Conservation (phyloP, 306 rosid species). For the Coriaria nepalensis region DNA sequence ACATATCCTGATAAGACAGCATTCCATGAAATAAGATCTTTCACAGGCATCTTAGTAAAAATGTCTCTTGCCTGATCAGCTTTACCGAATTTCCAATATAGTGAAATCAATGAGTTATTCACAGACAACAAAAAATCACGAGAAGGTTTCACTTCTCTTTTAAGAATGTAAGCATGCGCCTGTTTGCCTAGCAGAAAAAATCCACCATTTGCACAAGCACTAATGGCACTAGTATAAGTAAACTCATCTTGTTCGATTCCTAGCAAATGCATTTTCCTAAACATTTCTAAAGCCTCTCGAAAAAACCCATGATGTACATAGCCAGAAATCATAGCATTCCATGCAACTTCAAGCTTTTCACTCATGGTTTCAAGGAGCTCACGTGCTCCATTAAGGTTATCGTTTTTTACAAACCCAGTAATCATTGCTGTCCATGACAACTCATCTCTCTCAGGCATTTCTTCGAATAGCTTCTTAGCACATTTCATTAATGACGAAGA, state of each 20-base stretch:
- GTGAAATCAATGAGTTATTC: constrained; percentile 9
- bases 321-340: constrained; percentile 22
- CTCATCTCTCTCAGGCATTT: constrained; percentile 12
- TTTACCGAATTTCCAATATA: constrained; percentile 10
- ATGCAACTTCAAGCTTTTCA: constrained; percentile 13
- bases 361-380: constrained; percentile 8
- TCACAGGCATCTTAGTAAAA: constrained; percentile 8
- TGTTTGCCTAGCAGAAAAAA: constrained; percentile 14
- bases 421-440: constrained; percentile 12
- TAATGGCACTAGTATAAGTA: constrained; percentile 14
- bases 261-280: constrained; percentile 11
- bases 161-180: constrained; percentile 16
- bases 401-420: constrained; percentile 11
- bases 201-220: constrained; percentile 13
- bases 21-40: constrained; percentile 12
- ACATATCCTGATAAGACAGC: constrained; percentile 12
- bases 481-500: not conserved
- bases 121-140: constrained; percentile 12
- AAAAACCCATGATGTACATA: constrained; percentile 13
- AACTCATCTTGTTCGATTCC: constrained; percentile 5
- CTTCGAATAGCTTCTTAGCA: constrained; percentile 13
- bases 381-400: constrained; percentile 8
- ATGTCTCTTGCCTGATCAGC: constrained; percentile 6
- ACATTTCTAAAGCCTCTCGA: constrained; percentile 12
- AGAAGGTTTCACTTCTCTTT: constrained; percentile 4